A percentile compares a stretch with the other conserved stretches of the same genome.
Conservation (phyloP, 441 rosid species). For the Syzygium syzygioides region DNA sequence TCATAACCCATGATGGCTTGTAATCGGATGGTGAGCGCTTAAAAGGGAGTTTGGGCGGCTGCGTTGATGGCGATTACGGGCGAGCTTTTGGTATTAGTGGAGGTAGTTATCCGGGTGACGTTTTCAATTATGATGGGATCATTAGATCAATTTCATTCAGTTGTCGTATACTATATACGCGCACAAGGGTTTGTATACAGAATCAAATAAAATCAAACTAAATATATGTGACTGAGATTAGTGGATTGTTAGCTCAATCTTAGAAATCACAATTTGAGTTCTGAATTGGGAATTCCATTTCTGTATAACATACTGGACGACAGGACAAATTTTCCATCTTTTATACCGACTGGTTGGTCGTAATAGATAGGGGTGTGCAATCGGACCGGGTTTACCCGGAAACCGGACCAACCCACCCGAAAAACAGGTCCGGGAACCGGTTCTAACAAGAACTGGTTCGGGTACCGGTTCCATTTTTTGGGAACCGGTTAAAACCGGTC, state of each 20-base stretch:
- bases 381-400: too few relatives aligned
- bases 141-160: neutral
- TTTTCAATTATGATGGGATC: neutral
- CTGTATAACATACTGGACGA: neutral
- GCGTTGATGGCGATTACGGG: neutral
- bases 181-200: too few relatives aligned
- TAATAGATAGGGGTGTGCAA: too few relatives aligned
- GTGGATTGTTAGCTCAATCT: neutral
- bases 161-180: neutral
- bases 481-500: too few relatives aligned
- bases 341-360: neutral
- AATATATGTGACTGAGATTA: neutral
- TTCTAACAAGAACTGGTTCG: too few relatives aligned
- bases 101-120: neutral
- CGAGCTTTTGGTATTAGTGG: neutral
- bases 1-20: neutral
- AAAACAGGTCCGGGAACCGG: too few relatives aligned
- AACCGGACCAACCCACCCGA: too few relatives aligned
- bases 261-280: neutral
- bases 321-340: neutral
- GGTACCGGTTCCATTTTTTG: too few relatives aligned
- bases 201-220: neutral
- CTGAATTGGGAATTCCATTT: neutral
- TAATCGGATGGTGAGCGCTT: neutral
- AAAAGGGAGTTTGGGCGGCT: neutral